phyloP scores from a whole-genome alignment of 495 filamentous ascomycete species.

The Neurospora sp. region DNA sequence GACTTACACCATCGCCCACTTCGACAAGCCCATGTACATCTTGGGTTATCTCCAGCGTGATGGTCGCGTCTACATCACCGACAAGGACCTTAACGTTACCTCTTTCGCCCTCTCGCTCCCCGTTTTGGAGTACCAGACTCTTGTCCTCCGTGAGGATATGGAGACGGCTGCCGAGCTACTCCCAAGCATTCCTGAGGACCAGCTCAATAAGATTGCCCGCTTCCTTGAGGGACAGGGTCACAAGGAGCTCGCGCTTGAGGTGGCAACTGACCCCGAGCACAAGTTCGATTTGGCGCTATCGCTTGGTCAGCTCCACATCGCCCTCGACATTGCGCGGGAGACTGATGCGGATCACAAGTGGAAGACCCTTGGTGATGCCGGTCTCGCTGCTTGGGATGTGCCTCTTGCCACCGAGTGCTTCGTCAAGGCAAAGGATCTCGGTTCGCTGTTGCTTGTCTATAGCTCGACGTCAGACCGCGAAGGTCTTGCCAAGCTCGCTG shows the following conservation, averaged over 20 bases:
- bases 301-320: conserved; percentile 73
- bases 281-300: conserved; percentile 88
- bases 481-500: conserved; percentile 60
- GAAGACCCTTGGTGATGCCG: conserved; percentile 92
- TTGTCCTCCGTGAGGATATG: conserved; percentile 92
- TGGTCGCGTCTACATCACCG: conserved; percentile 81
- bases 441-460: conserved; percentile 78
- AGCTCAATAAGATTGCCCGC: conserved; percentile 93
- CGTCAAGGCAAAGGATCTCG: conserved; percentile 75
- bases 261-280: conserved; percentile 94
- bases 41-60: conserved; percentile 93
- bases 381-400: conserved; percentile 78
- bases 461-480: conserved; percentile 67
- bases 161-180: conserved; percentile 83
- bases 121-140: conserved; percentile 95
- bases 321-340: conserved; percentile 70
- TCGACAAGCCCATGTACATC: conserved; percentile 89
- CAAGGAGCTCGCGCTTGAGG: conserved; percentile 88
- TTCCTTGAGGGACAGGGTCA: conserved; percentile 97
- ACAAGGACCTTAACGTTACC: conserved; percentile 87
- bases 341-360: conserved; percentile 91
- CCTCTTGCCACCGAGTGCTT: conserved; percentile 88
- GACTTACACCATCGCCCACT: conserved; percentile 97
- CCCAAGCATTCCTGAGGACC: conserved; percentile 69
- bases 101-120: conserved; percentile 86